Percentiles rank a stretch among this genome's conserved stretches.
Conservation (phyloP, 2,329 filamentous ascomycete species). For the Sporothrix dimorphospora region DNA sequence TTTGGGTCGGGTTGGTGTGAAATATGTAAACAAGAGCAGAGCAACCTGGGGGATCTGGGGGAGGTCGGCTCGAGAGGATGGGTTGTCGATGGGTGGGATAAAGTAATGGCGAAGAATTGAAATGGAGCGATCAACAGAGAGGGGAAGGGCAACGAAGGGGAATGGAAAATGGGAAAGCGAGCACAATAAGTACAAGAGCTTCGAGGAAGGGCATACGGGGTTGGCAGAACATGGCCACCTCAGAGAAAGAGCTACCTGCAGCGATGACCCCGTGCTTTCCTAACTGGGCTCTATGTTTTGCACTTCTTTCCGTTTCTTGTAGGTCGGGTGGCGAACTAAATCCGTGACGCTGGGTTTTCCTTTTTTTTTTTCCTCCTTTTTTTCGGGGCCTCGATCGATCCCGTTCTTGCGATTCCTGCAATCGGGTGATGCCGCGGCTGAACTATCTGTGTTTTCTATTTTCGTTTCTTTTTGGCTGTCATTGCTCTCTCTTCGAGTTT, state of each 20-base stretch:
- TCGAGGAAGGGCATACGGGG: background rate
- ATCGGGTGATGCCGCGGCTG: background rate
- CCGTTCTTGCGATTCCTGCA: background rate
- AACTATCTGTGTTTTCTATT: background rate
- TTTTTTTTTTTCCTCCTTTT: background rate
- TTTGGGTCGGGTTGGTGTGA: background rate
- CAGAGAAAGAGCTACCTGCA: background rate
- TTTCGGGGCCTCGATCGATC: background rate
- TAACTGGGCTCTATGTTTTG: background rate
- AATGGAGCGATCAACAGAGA: background rate
- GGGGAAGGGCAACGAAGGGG: background rate
- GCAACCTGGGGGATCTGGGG: background rate
- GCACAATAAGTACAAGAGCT: background rate
- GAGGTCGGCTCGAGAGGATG: background rate
- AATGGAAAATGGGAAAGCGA: background rate
- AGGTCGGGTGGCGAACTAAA: conserved; percentile 19
- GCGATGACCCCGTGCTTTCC: background rate
- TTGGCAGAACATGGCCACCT: background rate
- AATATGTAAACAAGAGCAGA: conserved; percentile 7
- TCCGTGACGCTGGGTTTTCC: conserved; percentile 1
- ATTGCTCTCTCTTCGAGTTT: background rate
- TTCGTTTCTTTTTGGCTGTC: background rate
- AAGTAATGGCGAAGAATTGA: background rate
- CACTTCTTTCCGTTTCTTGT: conserved; percentile 5
- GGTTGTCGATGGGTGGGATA: background rate